A percentile compares a stretch with the other conserved stretches of the same genome.
Evolutionary conservation across 2,329 filamentous ascomycete genomes (phyloP).

Genomic region (Alternaria sp.): DNA sequence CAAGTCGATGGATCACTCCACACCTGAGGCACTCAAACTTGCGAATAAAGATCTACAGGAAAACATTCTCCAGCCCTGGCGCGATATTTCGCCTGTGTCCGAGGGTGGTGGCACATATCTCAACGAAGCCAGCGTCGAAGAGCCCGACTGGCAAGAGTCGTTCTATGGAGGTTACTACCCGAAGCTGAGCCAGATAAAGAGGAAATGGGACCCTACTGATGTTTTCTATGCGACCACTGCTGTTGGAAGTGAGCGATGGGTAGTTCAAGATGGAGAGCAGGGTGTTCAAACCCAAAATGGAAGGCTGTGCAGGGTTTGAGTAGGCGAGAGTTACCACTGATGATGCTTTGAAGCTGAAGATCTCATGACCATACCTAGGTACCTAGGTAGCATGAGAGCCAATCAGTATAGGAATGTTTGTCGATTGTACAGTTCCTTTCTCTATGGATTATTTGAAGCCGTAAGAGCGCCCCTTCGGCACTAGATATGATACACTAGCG

Average conservation of each 20-base stretch:
- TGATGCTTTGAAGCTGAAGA: neutral
- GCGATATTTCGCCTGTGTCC: slow-evolving; percentile 16
- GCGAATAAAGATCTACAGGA: slow-evolving; percentile 19
- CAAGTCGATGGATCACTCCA: slow-evolving; percentile 13
- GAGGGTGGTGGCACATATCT: slow-evolving; percentile 40
- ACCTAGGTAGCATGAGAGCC: neutral
- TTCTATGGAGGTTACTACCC: slow-evolving; percentile 46
- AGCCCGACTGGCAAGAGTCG: slow-evolving; percentile 43
- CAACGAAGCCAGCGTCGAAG: slow-evolving; percentile 46
- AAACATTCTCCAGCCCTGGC: slow-evolving; percentile 27
- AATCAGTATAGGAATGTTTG: neutral
- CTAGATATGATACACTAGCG: neutral
- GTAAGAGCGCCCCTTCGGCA: neutral
- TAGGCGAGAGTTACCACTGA: neutral
- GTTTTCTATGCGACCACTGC: slow-evolving; percentile 36
- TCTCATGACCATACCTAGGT: too few relatives aligned
- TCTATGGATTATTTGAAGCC: neutral
- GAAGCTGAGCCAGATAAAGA: slow-evolving; percentile 28
- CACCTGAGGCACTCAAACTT: slow-evolving; percentile 17
- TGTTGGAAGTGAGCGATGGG: slow-evolving; percentile 34
- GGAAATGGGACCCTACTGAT: slow-evolving; percentile 33
- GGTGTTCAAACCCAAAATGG: slow-evolving; percentile 32
- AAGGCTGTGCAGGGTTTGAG: slow-evolving; percentile 25
- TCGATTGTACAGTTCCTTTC: neutral
- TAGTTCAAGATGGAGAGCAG: slow-evolving; percentile 28